phyloP scores from a whole-genome alignment of 148 eudicot species.

The Agrostemma githago region DNA sequence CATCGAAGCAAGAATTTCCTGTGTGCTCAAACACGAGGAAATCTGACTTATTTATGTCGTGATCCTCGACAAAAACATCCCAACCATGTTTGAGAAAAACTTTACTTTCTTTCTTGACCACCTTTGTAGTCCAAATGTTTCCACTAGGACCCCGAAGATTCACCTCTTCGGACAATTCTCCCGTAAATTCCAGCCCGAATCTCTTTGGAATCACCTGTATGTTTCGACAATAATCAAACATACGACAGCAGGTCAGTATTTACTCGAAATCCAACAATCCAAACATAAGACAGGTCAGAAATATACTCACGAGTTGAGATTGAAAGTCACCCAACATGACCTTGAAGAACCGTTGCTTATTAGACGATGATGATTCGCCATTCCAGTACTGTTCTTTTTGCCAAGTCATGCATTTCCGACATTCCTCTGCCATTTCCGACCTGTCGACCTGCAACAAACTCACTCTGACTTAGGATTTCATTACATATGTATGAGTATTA shows the following conservation, averaged over 20 bases:
- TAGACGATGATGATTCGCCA: background rate
- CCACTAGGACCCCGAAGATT: slow-evolving; percentile 22
- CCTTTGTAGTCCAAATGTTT: background rate
- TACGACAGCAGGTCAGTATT: background rate
- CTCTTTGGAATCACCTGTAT: slow-evolving; percentile 16
- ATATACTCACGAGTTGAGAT: slow-evolving; percentile 4
- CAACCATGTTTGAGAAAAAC: slow-evolving; percentile 2
- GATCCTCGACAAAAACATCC: slow-evolving; percentile 14
- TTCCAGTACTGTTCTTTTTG: slow-evolving; percentile 17
- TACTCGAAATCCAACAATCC: background rate
- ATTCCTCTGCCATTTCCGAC: slow-evolving; percentile 2
- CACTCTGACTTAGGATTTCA: too few relatives aligned
- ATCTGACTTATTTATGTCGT: background rate
- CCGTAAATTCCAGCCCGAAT: background rate
- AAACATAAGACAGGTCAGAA: background rate
- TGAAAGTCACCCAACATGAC: slow-evolving; percentile 13
- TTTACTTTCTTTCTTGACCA: background rate
- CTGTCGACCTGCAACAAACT: too few relatives aligned
- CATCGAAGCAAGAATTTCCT: background rate
- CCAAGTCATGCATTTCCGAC: slow-evolving; percentile 7
- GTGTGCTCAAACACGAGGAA: slow-evolving; percentile 6
- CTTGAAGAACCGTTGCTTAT: slow-evolving; percentile 19
- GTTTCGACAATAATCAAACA: slow-evolving; percentile 2
- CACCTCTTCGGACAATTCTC: background rate
- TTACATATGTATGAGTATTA: too few relatives aligned